Evolutionary conservation across 2,329 filamentous ascomycete genomes (phyloP).

Genomic region (Elsinoe australis): DNA sequence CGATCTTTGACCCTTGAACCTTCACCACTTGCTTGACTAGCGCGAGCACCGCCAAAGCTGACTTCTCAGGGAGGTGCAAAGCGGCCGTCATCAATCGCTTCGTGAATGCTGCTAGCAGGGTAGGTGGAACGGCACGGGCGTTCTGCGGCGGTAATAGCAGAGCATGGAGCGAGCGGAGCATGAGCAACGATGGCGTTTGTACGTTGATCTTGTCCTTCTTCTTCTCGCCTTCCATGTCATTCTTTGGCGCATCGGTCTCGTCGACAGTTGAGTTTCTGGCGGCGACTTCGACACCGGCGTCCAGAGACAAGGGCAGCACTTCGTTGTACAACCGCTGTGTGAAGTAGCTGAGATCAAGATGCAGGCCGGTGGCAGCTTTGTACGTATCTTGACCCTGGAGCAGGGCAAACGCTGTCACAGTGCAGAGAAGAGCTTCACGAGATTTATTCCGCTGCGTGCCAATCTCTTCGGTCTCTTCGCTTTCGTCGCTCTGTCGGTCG

Average conservation of each 20-base stretch:
- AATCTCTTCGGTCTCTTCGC: conserved; percentile 43
- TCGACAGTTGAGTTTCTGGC: conserved; percentile 35
- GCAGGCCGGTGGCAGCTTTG: conserved; percentile 70
- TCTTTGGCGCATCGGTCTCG: background rate
- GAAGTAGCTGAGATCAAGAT: conserved; percentile 92
- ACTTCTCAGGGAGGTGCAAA: conserved; percentile 86
- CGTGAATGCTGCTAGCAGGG: conserved; percentile 81
- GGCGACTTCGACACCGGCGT: conserved; percentile 76
- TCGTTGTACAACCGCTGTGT: conserved; percentile 87
- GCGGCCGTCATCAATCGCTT: conserved; percentile 81
- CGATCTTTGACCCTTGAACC: conserved; percentile 73
- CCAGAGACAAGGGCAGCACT: conserved; percentile 67
- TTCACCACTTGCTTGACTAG: conserved; percentile 71
- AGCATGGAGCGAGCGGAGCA: conserved; percentile 76
- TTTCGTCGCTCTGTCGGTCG: conserved; percentile 50
- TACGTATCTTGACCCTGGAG: conserved; percentile 88
- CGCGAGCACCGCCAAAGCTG: conserved; percentile 67
- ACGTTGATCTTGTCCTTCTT: conserved; percentile 72
- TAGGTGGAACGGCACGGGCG: conserved; percentile 66
- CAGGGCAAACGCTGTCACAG: conserved; percentile 92
- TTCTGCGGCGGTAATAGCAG: conserved; percentile 70
- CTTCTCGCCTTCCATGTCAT: background rate
- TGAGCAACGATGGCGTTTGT: conserved; percentile 85
- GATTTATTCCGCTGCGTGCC: conserved; percentile 59
- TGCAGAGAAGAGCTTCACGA: conserved; percentile 84